Conservation (phyloP, 345 rosid species). For the Eucalyptus marginata region DNA sequence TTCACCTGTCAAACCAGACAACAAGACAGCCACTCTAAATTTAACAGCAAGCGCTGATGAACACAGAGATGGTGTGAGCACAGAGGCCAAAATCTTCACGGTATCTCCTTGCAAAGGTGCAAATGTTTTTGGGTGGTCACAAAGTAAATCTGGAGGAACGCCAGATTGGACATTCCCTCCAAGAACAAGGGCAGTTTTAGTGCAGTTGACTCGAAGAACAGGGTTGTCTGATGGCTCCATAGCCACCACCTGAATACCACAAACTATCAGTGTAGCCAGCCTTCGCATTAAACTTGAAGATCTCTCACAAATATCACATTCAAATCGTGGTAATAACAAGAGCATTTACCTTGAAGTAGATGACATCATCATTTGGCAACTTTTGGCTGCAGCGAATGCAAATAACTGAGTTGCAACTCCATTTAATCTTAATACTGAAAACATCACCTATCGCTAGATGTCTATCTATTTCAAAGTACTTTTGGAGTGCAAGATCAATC, state of each 20-base stretch:
- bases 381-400: conserved; percentile 67
- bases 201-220: conserved; percentile 58
- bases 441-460: conserved; percentile 60
- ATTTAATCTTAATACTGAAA: conserved; percentile 45
- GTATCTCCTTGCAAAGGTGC: conserved; percentile 58
- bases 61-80: conserved; percentile 76
- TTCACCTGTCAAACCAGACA: conserved; percentile 65
- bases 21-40: conserved; percentile 81
- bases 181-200: conserved; percentile 88
- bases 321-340: background rate
- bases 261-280: conserved; percentile 10
- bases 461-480: conserved; percentile 75
- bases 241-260: conserved; percentile 56
- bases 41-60: conserved; percentile 73
- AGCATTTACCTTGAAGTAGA: conserved; percentile 70
- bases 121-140: conserved; percentile 29
- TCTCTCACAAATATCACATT: background rate
- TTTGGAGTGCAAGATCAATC: conserved; percentile 71
- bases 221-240: conserved; percentile 84
- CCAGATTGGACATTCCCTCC: conserved; percentile 76
- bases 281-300: background rate
- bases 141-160: conserved; percentile 64
- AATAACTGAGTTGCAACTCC: conserved; percentile 68
- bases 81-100: conserved; percentile 59
- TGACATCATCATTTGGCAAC: conserved; percentile 13